These are phyloP conservation scores for Solanum piurae DNA, from an alignment of 257 asterid genomes.

Conservation along the genomic window DNA sequence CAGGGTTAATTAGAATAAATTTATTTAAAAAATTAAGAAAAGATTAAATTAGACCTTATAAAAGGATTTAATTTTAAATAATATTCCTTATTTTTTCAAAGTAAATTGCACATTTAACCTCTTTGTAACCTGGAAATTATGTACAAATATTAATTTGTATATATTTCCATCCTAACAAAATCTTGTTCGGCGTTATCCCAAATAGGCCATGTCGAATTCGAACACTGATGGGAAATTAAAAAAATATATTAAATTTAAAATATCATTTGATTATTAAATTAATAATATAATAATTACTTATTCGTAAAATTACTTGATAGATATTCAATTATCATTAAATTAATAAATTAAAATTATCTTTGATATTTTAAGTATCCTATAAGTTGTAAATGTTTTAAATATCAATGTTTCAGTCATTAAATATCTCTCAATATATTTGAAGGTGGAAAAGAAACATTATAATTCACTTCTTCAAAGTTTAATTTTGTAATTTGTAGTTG, in stretches of 20 bases:
- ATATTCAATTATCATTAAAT: not conserved
- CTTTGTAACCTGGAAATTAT: no score
- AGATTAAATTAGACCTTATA: not conserved
- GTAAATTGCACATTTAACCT: not conserved
- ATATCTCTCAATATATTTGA: not conserved
- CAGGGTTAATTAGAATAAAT: not conserved
- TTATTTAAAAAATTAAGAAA: not conserved
- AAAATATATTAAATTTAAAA: no score
- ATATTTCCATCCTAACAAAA: no score
- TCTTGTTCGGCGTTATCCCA: no score
- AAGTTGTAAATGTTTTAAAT: not conserved
- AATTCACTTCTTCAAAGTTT: not conserved
- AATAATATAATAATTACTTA: no score
- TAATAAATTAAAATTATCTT: not conserved
- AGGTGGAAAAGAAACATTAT: not conserved
- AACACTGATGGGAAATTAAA: no score
- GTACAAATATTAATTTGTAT: no score
- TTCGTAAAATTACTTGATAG: no score
- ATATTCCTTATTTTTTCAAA: not conserved
- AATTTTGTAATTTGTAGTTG: not conserved
- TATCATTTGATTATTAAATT: not conserved
- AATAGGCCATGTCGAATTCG: no score
- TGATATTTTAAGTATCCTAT: not conserved
- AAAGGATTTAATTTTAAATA: not conserved
- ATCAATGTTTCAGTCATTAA: not conserved